Evolutionary conservation across 192 early-diverging fungal genomes (phyloP), one percentile per base, ranked within the genome.

Genomic region (Podila minutissima): DNA sequence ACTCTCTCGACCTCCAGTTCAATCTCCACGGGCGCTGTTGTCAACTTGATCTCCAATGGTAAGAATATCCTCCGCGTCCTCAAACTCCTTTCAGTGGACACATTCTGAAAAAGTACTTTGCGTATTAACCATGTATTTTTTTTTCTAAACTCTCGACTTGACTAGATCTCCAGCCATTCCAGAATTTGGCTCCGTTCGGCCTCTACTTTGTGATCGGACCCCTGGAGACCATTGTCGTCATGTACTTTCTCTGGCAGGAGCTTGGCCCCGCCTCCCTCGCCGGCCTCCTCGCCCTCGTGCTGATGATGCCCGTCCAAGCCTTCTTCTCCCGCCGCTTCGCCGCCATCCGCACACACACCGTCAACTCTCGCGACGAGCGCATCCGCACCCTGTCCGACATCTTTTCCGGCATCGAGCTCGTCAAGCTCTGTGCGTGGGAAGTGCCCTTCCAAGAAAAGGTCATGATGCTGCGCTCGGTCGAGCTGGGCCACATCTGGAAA

Each of bases 11-110:
- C 82, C 59, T 83, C 82, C 4, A 77, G 61, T 59, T 70, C 75
- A 20, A 76, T 83, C 38, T 59, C 82, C 24, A 83, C 82, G 1
- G 82, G 82, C 29, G 69, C 82, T 28, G 38, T 83, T 33, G 82
- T 83, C 58, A 83, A 83, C 38, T 57, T 83, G 17, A 83, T 83
- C 28, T 83, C 82, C 12, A 83, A 83, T 73, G 82, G 82, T 83
- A 73, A 3, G 46, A n/a, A 33, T 55, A 17, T 33, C 41, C 41
- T 46, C 41, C 15, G 41, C 41, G 0, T 2, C 41, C 2, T 46
- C 15, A 53, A 26, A 13, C 31, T 24, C 4, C 19, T 22, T n/a
- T 59, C 29, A 10, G 11, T 17, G 26, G 12, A 26, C 51, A 17
- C 22, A 12, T 10, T 59, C 5, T 15, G 17, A 55, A 32, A 17